Evolutionary conservation across 768 basidiomycete genomes (phyloP), one percentile per base, ranked within the genome.

Genomic region (Leccinum disarticulatum): DNA sequence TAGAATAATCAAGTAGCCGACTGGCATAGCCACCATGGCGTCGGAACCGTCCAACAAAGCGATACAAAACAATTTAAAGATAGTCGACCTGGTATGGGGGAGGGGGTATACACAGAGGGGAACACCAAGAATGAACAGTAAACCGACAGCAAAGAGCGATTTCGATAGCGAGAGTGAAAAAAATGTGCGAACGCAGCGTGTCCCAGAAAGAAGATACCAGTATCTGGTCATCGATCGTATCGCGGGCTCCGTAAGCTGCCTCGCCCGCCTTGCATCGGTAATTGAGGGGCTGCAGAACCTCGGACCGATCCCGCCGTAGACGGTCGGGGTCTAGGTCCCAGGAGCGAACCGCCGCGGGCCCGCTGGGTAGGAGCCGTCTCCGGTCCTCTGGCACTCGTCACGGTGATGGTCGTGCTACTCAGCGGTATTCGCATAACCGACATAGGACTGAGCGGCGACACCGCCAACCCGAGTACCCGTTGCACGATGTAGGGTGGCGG

Each of bases 231-330:
- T 17, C 19, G 1, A 47, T 63, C 59, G 3, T 22, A 64, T 41
- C 68, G 64, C 30, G 56, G 61, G 14, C 57, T n/a, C 22, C 70
- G 62, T n/a, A 60, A 49, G 38, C 14, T 57, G 3, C 60, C 43
- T n/a, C 73, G 68, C 22, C 73, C 64, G 10, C 73, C 72, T 22
- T 75, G 72, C 65, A 73, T 66, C 3, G 72, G 73, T 57, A 73
- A 52, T 15, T 72, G 73, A 53, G 61, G 72, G 11, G 56, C 53
- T 36, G 66, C 60, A 2, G 64, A 31, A 36, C 61, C 61, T 9
- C 70, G 64, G 15, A 62, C 13, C 4, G 72, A 66, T 14, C 61
- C 73, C 17, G 56, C 55, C 1, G 60, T 64, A 22, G 61, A 64
- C 7, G 70, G 64, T 14, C 66, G 65, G 10, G 72, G 72, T 58